These are phyloP conservation scores for Sanghuangporus baumii DNA, from an alignment of 1,284 basidiomycete species.

Conservation along the genomic window DNA sequence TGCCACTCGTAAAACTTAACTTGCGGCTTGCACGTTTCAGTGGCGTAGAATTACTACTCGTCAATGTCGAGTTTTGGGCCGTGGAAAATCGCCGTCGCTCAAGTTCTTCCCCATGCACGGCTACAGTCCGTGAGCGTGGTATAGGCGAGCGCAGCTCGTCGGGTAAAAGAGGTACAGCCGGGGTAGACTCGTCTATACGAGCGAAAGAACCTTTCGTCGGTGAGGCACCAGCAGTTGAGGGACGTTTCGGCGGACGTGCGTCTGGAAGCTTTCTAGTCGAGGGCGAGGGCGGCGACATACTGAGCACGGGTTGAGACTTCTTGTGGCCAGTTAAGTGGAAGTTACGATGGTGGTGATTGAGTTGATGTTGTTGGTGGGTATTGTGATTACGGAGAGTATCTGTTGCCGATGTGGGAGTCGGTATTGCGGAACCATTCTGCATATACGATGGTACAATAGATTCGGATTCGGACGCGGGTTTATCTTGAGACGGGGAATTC, in stretches of 20 bases:
- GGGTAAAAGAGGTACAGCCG: constrained; percentile 5
- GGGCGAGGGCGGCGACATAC: neutral
- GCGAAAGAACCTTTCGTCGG: neutral
- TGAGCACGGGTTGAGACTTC: constrained; percentile 13
- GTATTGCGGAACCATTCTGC: constrained; percentile 3
- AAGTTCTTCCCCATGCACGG: constrained; percentile 1
- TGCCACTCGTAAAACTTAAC: constrained; percentile 59
- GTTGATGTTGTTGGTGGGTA: neutral
- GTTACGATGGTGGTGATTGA: neutral
- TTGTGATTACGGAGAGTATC: neutral
- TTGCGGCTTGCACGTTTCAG: constrained; percentile 52
- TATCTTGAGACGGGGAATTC: neutral
- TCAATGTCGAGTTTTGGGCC: constrained; percentile 14
- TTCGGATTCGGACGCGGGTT: neutral
- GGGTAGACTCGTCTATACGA: neutral
- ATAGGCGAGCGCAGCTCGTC: neutral
- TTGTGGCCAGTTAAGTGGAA: constrained; percentile 13
- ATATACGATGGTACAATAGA: constrained; percentile 1
- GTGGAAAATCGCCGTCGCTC: constrained; percentile 6
- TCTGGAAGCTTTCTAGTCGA: neutral
- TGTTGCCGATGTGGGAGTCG: neutral
- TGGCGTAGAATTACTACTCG: constrained; percentile 2
- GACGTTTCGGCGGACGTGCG: constrained; percentile 6
- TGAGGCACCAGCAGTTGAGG: constrained; percentile 12
- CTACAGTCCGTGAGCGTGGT: neutral